Evolutionary conservation across 805 yeast genomes (phyloP), one percentile per base, ranked within the genome.

Genomic region (Kuraishia cidri): DNA sequence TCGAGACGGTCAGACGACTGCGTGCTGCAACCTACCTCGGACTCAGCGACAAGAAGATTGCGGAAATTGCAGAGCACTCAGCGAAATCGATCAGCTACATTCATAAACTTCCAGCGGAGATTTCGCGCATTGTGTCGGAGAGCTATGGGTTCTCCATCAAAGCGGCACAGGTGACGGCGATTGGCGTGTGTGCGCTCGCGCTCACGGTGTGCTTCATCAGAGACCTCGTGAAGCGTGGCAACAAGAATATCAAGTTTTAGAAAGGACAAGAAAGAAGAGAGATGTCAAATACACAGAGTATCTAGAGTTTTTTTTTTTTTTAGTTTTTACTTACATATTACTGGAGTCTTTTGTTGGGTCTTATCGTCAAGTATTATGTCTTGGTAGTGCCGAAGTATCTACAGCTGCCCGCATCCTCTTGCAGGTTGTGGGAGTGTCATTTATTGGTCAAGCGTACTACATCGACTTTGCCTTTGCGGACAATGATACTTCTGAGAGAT

Each of bases 111-210:
- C 47, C 44, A 5, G 36, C 40, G 6, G 38, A 43, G 10, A 33
- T 52, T 8, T 35, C 38, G 25, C 34, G n/a, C 2, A 35, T 50
- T 3, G 50, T 55, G 4, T 26, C 43, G 11, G 23, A 17, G n/a
- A 54, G 52, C 30, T 55, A 54, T 32, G 49, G 43, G 24, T 22
- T 28, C 16, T 56, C 56, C 1, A 44, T 55, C 18, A 36, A 50
- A 21, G 30, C 42, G 15, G 52, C 56, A 1, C 60, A 54, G 35
- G 24, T 47, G 17, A 9, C 31, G 8, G 30, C 38, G 12, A 17
- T 30, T 8, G 15, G 10, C 18, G 26, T 30, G 4, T 6, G 24
- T 6, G 26, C 18, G 12, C n/a, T 30, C 6, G 32, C 32, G 12
- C 22, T 30, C 16, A 19, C 18, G 17, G 17, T 22, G 20, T 11